A percentile compares a stretch with the other conserved stretches of the same genome.
Evolutionary conservation across 2,329 filamentous ascomycete species (phyloP).

Genomic region (Apiospora hydei): DNA sequence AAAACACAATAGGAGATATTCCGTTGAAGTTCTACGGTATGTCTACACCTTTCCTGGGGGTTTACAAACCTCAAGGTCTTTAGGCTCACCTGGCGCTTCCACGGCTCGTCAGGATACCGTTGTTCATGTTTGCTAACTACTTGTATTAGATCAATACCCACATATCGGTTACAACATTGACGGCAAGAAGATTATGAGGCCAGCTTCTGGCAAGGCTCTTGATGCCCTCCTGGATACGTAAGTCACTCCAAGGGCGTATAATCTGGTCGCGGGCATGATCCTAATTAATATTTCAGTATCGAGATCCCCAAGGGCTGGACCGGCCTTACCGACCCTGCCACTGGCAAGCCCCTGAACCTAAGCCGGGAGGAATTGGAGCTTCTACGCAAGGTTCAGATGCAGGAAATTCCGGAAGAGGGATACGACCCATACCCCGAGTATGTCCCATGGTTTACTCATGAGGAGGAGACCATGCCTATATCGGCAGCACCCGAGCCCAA

Average conservation of each 20-base stretch:
- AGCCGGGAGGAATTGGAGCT: conserved; percentile 89
- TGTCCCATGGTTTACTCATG: conserved; percentile 91
- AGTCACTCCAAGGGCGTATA: neutral
- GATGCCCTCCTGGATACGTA: conserved; percentile 85
- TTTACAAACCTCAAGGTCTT: neutral
- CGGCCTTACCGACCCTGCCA: conserved; percentile 90
- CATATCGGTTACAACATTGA: conserved; percentile 99
- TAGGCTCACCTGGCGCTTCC: neutral
- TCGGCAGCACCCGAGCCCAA: conserved; percentile 96
- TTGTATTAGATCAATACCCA: conserved; percentile 70
- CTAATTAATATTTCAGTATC: conserved; percentile 63
- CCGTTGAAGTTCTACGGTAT: conserved; percentile 89
- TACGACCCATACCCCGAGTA: conserved; percentile 94
- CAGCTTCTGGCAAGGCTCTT: conserved; percentile 89
- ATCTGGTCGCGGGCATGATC: neutral
- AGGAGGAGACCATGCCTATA: conserved; percentile 91
- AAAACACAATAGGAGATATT: conserved; percentile 95
- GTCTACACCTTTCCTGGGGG: neutral
- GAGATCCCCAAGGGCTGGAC: conserved; percentile 98
- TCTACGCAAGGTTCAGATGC: conserved; percentile 85
- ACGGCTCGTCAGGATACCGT: neutral
- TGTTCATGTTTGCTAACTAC: neutral
- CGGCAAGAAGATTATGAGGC: conserved; percentile 96
- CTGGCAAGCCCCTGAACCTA: conserved; percentile 89
- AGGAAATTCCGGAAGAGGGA: conserved; percentile 84